Base-by-base conservation (phyloP, 495 filamentous ascomycete genomes). In the Aspergillus sclerotiicarbonarius region DNA sequence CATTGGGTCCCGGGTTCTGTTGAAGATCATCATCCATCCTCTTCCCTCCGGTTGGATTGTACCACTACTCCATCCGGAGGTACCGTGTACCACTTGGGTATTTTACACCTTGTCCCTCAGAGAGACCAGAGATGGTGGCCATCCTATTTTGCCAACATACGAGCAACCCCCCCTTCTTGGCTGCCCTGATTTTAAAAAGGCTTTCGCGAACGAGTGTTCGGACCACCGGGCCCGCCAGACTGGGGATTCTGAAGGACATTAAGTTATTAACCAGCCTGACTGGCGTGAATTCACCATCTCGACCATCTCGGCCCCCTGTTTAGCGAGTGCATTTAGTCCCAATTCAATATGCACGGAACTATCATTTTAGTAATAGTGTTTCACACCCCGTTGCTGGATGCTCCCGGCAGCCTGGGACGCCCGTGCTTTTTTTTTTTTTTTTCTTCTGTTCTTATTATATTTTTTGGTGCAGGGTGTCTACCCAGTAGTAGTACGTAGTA, bases 21-120 rank as follows among this genome's bases (percentile, higher is more conserved):
- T 61, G 62, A 62, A 61, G 62, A 67, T 65, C 62, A 67, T 65
- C 62, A 51, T 61, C 48, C 29, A 59, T 57, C 37, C 37, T 12
- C 12, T 41, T 6, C 13, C 5, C 37, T 8, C 45, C n/a, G n/a
- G 18, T 54, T 39, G 30, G 35, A 32, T 46, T 31, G 30, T 54
- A 31, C 29, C 37, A 41, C 13, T 41, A 41, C 37, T n/a, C 7
- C 8, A 41, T 41, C 4, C 2, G 37, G 37, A 41, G 37, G 37
- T 41, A 41, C 37, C 25, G 25, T 25, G 25, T 25, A 25, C 25
- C n/a, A n/a, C n/a, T n/a, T 37, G 35, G 35, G 9, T 37, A 46
- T 50, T 41, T 54, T 45, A 33, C 51, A 21, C 57, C 44, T 51
- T 54, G 55, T 51, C 51, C 54, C 47, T 16, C 25, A 8, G 44